Percentiles rank a stretch among this genome's conserved stretches.
phyloP scores from a whole-genome alignment of 345 rosid genomes.

The Corymbia maculata region DNA sequence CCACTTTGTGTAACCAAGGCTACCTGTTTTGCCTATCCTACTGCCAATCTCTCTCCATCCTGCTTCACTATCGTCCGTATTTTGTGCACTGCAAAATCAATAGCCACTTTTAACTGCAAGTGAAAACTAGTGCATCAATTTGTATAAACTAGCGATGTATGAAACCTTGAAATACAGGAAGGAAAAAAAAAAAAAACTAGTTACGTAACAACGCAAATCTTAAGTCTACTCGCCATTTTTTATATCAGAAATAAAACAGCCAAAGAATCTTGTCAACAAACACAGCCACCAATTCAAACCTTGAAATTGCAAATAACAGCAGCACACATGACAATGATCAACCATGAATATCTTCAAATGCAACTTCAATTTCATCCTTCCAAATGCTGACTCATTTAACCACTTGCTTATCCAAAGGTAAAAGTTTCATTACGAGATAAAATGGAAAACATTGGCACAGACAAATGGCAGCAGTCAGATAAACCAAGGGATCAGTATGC shows the following conservation, averaged over 20 bases:
- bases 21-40: constrained; percentile 22
- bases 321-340: background rate
- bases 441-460: background rate
- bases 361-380: background rate
- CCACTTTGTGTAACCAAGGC: constrained; percentile 63
- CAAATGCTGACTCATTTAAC: background rate
- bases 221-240: background rate
- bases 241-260: background rate
- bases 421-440: background rate
- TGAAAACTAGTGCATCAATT: background rate
- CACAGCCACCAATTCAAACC: background rate
- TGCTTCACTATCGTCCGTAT: constrained; percentile 34
- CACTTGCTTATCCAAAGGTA: background rate
- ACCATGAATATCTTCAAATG: background rate
- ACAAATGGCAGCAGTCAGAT: background rate
- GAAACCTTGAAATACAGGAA: background rate
- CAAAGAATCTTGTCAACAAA: background rate
- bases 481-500: background rate
- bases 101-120: background rate
- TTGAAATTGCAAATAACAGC: background rate
- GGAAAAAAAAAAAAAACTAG: background rate
- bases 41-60: constrained; percentile 38
- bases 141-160: background rate
- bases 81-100: constrained; percentile 47
- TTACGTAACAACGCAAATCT: background rate